Evolutionary conservation across 352 stramenopile genomes (phyloP), one percentile per base, ranked within the genome.

Genomic region (Globisporangium perplexum): DNA sequence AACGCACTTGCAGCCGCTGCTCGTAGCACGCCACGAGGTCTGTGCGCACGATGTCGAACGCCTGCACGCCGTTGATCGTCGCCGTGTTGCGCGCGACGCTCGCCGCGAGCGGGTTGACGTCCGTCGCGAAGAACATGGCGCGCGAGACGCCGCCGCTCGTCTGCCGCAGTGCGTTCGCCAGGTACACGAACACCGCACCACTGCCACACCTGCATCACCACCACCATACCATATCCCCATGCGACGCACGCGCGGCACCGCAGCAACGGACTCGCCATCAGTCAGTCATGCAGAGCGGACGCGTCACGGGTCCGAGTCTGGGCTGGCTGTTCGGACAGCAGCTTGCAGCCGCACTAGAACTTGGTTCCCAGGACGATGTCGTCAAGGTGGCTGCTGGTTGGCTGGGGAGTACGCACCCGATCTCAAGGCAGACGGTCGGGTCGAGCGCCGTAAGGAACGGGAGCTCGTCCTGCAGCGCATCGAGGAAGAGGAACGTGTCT

Each of bases 401-500:
- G 33, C 33, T 39, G 33, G 33, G 12, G 14, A 12, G 33, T 6
- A 71, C 72, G 44, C 31, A 91, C 82, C 89, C 90, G 45, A 96
- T 86, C 65, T 98, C 93, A 31, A 97, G 63, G 58, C 90, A 96
- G 41, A 97, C 66, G 17, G 69, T 46, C 0, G 88, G 86, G 11
- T 86, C 50, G 38, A 89, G 55, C 23, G 63, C 53, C 26, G 57
- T 50, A 41, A 97, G 62, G 22, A 78, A 72, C 42, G 69, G 63
- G 31, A 86, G 55, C 57, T 98, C 95, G 41, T 90, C 77, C 59
- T 96, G 77, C 52, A 99, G 77, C 18, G 90, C 94, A 62, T 99
- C 96, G 18, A 99, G 64, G 28, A 99, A 88, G 18, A 99, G 68
- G 62, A 95, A 99, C 17, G 97, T 99, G 70, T 99, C 97, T 54